Evolutionary conservation across 169 alveolate genomes (phyloP).

Genomic region (Amoebophrya sp.): DNA sequence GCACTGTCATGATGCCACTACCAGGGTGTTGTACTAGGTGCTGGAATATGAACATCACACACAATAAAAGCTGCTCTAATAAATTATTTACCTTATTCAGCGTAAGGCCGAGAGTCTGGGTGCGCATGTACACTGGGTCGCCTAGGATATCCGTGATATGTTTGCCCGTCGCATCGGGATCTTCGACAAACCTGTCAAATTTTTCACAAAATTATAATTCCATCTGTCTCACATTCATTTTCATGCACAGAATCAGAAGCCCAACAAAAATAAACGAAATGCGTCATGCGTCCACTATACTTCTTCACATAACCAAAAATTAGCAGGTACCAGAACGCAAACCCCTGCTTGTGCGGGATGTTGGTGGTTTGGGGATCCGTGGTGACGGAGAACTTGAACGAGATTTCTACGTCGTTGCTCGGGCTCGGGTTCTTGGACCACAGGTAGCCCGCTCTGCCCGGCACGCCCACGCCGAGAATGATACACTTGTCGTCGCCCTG

Average conservation of each 20-base stretch:
- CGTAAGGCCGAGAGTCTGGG: neutral
- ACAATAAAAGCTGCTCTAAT: too few relatives aligned
- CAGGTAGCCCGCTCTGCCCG: neutral
- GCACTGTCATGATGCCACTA: too few relatives aligned
- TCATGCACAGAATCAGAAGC: too few relatives aligned
- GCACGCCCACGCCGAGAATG: slow-evolving; percentile 15
- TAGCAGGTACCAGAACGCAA: neutral
- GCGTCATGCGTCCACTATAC: too few relatives aligned
- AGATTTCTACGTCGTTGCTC: neutral
- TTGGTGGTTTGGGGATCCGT: neutral
- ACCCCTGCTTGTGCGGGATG: neutral
- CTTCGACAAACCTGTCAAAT: too few relatives aligned
- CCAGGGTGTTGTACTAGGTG: too few relatives aligned
- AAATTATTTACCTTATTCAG: neutral
- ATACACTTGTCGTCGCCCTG: neutral
- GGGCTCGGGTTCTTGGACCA: neutral
- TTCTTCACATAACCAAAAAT: neutral
- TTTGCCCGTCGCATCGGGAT: too few relatives aligned
- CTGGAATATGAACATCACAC: too few relatives aligned
- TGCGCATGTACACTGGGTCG: slow-evolving; percentile 4
- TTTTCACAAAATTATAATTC: too few relatives aligned
- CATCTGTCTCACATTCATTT: too few relatives aligned
- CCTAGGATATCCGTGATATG: neutral
- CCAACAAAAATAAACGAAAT: too few relatives aligned
- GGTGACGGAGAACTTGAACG: neutral